A percentile compares a stretch with the other conserved stretches of the same genome.
These are phyloP conservation scores for Artemisia argyi DNA, from an alignment of 129 eudicot species.

Conservation along the genomic window DNA sequence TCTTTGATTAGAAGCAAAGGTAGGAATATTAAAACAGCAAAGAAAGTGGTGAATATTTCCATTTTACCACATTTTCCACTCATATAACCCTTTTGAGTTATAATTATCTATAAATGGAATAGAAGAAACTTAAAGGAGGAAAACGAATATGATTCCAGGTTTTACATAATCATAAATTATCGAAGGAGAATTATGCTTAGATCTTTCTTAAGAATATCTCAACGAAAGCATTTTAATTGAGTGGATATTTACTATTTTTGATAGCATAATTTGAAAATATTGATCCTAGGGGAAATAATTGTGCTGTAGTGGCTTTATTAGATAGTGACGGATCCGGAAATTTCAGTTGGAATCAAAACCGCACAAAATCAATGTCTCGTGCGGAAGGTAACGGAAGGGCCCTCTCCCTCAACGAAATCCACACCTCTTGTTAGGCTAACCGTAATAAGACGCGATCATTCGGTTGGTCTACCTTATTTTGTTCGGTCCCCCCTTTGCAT, in stretches of 20 bases:
- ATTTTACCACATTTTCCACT: not conserved
- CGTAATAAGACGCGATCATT: no score
- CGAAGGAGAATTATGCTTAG: not conserved
- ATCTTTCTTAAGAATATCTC: conserved; percentile 1
- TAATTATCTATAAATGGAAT: not conserved
- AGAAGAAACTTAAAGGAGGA: conserved; percentile 10
- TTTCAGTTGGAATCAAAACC: no score
- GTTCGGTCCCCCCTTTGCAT: no score
- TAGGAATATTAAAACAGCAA: conserved; percentile 4
- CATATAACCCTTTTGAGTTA: not conserved
- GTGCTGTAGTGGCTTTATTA: no score
- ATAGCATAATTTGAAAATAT: not conserved
- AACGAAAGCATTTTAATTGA: not conserved
- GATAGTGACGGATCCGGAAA: no score
- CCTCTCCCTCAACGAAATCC: no score
- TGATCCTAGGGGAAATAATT: no score
- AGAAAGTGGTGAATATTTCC: conserved; percentile 21
- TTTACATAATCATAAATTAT: not conserved
- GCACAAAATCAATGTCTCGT: no score
- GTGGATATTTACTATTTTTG: not conserved
- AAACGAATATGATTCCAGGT: conserved; percentile 12
- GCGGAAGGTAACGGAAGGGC: no score
- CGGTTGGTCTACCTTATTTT: no score
- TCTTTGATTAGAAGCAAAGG: conserved; percentile 28
- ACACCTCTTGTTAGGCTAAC: no score